phyloP scores from a whole-genome alignment of 805 yeast genomes.

The Hanseniaspora nectarophila region DNA sequence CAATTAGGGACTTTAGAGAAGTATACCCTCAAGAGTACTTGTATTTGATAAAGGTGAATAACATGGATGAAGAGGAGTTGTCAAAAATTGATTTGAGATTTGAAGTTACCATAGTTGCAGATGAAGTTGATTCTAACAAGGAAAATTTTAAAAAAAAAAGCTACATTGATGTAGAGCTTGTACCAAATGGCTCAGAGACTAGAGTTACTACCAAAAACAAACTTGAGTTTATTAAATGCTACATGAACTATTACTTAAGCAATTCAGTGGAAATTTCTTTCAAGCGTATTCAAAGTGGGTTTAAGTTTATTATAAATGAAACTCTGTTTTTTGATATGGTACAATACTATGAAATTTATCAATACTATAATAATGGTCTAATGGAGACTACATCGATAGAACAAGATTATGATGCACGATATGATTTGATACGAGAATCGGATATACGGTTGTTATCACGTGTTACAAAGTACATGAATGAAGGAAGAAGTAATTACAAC shows the following conservation, averaged over 20 bases:
- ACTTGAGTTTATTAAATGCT: slow-evolving; percentile 47
- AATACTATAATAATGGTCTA: slow-evolving; percentile 64
- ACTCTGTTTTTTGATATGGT: slow-evolving; percentile 73
- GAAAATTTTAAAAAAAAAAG: slow-evolving; percentile 4
- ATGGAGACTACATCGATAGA: slow-evolving; percentile 20
- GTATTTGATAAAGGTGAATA: slow-evolving; percentile 38
- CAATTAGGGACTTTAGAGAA: slow-evolving; percentile 52
- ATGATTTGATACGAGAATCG: slow-evolving; percentile 21
- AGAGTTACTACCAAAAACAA: slow-evolving; percentile 51
- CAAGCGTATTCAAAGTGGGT: slow-evolving; percentile 55
- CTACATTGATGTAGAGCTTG: slow-evolving; percentile 37
- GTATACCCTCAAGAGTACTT: slow-evolving; percentile 57
- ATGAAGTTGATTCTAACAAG: neutral
- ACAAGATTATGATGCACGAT: neutral
- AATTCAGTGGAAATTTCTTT: slow-evolving; percentile 44
- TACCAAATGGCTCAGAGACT: slow-evolving; percentile 44
- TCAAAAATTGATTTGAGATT: slow-evolving; percentile 47
- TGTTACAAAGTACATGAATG: slow-evolving; percentile 59
- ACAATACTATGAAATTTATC: slow-evolving; percentile 68
- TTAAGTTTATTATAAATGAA: slow-evolving; percentile 53
- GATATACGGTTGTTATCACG: slow-evolving; percentile 58
- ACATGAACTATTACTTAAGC: slow-evolving; percentile 50
- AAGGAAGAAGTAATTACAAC: neutral
- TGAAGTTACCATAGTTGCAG: slow-evolving; percentile 27
- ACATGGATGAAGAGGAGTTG: slow-evolving; percentile 35